Conservation (phyloP, 2,329 filamentous ascomycete genomes). For the Thermothelomyces thermophilus region DNA sequence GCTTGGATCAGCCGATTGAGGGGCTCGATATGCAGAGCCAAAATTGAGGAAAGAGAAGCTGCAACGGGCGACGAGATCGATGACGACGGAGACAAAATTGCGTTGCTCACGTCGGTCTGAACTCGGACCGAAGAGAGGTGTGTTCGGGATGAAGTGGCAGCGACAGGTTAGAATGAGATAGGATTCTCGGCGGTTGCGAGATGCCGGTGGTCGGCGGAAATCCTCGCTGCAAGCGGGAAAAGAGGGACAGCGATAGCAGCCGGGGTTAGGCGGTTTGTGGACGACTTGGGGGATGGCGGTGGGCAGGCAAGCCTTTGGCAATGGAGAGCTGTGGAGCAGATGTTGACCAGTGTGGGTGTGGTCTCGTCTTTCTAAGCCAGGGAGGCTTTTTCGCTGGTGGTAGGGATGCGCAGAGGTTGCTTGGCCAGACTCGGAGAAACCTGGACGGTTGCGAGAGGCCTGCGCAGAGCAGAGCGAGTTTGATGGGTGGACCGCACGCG, state of each 20-base stretch:
- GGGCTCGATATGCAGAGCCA: conserved; percentile 4
- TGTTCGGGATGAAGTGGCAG: neutral
- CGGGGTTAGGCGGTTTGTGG: conserved; percentile 1
- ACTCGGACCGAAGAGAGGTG: neutral
- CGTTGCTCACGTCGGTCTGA: neutral
- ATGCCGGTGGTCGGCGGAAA: conserved; percentile 13
- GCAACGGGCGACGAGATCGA: conserved; percentile 5
- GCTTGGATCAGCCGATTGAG: conserved; percentile 20
- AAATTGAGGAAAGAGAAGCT: neutral
- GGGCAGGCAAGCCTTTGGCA: conserved; percentile 14
- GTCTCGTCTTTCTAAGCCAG: conserved; percentile 9
- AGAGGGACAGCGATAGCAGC: conserved; percentile 9
- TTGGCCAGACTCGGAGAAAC: conserved; percentile 3
- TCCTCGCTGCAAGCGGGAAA: conserved; percentile 13
- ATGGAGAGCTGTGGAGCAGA: conserved; percentile 20
- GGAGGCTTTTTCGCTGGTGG: conserved; percentile 7
- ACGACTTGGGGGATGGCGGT: conserved; percentile 12
- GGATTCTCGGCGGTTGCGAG: conserved; percentile 11
- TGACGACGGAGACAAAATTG: neutral
- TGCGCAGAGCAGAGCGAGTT: neutral
- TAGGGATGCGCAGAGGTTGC: conserved; percentile 9
- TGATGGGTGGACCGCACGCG: neutral
- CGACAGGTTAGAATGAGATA: neutral
- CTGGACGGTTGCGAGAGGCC: neutral
- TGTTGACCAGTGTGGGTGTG: conserved; percentile 16